Evolutionary conservation across 768 basidiomycete species (phyloP).

Genomic region (Stropharia rugosoannulata): DNA sequence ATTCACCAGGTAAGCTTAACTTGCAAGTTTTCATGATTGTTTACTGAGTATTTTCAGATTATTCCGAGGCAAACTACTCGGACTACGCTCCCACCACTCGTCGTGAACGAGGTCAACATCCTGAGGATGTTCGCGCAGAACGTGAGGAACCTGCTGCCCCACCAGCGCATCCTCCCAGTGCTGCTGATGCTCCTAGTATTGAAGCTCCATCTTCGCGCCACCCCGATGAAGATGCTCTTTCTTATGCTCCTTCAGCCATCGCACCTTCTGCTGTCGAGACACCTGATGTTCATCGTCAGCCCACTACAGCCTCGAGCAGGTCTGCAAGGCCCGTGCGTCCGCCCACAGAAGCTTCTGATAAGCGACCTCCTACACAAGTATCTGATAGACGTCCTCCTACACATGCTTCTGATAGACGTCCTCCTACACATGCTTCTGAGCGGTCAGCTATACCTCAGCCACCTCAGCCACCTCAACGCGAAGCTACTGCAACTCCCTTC

Average conservation of each 20-base stretch:
- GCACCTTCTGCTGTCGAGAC: not conserved
- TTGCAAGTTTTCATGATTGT: not conserved
- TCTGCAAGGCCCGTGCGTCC: not conserved
- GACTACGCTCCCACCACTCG: slow-evolving; percentile 9
- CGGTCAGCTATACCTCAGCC: not conserved
- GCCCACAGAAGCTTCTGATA: slow-evolving; percentile 1
- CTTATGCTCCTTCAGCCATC: not conserved
- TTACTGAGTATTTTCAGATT: slow-evolving; percentile 2
- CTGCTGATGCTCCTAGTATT: no score
- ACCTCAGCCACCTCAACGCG: slow-evolving; percentile 23
- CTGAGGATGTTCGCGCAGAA: not conserved
- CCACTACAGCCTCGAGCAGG: not conserved
- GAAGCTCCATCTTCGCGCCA: not conserved
- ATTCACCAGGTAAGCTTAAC: slow-evolving; percentile 13
- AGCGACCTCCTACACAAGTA: not conserved
- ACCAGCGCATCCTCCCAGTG: no score
- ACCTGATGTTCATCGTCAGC: slow-evolving; percentile 1
- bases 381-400: not conserved
- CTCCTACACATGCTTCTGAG: slow-evolving; percentile 1
- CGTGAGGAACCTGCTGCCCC: no score
- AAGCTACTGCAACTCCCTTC: slow-evolving; percentile 35
- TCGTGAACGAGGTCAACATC: not conserved
- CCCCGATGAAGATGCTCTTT: not conserved
- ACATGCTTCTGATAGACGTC: not conserved
- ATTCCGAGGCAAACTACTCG: slow-evolving; percentile 12